Evolutionary conservation across 2,329 filamentous ascomycete species (phyloP).

Genomic region (Cercospora canescens): DNA sequence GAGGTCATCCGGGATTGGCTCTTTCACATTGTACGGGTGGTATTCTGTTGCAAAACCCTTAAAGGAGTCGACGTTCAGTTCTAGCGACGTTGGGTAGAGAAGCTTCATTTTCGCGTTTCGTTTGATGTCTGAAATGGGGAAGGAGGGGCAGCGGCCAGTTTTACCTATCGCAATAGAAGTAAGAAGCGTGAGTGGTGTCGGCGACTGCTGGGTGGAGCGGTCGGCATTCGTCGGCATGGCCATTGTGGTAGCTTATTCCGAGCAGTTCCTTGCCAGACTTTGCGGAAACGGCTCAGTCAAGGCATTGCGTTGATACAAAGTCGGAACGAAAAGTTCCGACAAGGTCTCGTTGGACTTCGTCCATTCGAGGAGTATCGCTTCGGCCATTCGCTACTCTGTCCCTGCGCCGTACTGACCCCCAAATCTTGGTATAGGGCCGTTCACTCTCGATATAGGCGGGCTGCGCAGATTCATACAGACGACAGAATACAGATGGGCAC

Average conservation of each 20-base stretch:
- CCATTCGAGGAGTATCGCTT: neutral
- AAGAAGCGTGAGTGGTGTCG: neutral
- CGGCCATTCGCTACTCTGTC: neutral
- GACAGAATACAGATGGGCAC: neutral
- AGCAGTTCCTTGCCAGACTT: neutral
- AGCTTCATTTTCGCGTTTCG: conserved; percentile 57
- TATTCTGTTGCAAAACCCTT: conserved; percentile 60
- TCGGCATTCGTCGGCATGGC: conserved; percentile 1
- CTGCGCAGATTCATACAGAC: neutral
- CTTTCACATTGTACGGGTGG: conserved; percentile 61
- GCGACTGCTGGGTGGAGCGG: neutral
- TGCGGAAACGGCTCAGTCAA: neutral
- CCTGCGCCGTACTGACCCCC: neutral
- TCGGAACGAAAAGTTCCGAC: neutral
- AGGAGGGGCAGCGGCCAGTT: neutral
- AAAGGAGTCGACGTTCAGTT: conserved; percentile 56
- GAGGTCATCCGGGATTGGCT: conserved; percentile 57
- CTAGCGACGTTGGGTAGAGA: conserved; percentile 65
- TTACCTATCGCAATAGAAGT: neutral
- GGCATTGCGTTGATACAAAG: neutral
- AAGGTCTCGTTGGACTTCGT: neutral
- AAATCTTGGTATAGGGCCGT: neutral
- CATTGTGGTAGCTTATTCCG: neutral
- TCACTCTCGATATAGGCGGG: too few relatives aligned
- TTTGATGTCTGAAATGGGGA: neutral